These are phyloP conservation scores for Phytophthora pisi DNA, from an alignment of 352 stramenopile genomes.

Conservation along the genomic window DNA sequence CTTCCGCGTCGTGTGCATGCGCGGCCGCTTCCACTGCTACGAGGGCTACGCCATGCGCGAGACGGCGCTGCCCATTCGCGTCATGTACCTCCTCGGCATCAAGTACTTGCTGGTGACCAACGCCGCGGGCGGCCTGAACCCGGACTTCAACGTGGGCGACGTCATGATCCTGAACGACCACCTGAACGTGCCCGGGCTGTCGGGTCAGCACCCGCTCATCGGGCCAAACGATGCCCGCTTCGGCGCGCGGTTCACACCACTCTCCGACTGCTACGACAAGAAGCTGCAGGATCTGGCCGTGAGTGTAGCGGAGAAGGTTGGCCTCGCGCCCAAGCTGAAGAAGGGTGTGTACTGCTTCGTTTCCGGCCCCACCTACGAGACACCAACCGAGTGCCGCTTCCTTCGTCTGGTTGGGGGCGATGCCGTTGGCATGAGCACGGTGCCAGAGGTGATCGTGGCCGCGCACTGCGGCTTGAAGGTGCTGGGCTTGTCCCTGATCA, in stretches of 20 bases:
- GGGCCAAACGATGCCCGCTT: constrained; percentile 94
- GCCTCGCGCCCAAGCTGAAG: constrained; percentile 77
- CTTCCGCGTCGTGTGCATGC: constrained; percentile 90
- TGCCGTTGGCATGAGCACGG: constrained; percentile 95
- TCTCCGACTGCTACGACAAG: constrained; percentile 92
- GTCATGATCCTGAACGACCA: constrained; percentile 96
- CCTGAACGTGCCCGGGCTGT: constrained; percentile 91
- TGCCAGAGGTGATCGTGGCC: constrained; percentile 95
- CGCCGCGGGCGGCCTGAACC: constrained; percentile 93
- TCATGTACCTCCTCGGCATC: constrained; percentile 94
- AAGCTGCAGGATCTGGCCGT: constrained; percentile 80
- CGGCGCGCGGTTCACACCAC: constrained; percentile 92
- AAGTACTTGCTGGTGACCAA: constrained; percentile 96
- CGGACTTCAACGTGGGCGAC: constrained; percentile 92
- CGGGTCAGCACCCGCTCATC: constrained; percentile 91
- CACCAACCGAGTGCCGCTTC: constrained; percentile 91
- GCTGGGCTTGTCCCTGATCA: constrained; percentile 95
- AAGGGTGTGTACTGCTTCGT: constrained; percentile 95
- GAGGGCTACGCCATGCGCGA: constrained; percentile 95
- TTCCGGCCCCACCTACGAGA: constrained; percentile 95
- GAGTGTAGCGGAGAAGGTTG: constrained; percentile 73
- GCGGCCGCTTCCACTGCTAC: constrained; percentile 96
- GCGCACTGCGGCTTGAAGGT: constrained; percentile 94
- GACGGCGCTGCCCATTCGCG: constrained; percentile 90
- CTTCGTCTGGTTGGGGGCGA: constrained; percentile 90